phyloP scores from a whole-genome alignment of 306 rosid genomes.

The Begonia masoniana region DNA sequence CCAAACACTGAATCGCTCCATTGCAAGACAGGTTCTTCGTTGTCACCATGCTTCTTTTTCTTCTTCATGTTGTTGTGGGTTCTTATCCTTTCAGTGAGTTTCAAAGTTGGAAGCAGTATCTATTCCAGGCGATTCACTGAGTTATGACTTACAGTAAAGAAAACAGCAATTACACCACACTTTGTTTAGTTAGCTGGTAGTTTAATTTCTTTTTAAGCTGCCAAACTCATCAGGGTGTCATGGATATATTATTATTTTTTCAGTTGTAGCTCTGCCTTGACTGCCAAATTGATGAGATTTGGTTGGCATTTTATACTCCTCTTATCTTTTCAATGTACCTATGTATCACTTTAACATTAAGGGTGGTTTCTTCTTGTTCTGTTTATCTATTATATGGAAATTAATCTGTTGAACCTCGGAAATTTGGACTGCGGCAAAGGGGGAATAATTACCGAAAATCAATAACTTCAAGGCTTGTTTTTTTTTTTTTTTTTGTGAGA shows the following conservation, averaged over 20 bases:
- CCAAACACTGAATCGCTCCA: conserved; percentile 27
- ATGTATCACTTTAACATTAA: no score
- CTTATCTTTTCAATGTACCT: no score
- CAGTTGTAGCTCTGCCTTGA: no score
- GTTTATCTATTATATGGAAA: no score
- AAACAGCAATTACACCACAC: neutral
- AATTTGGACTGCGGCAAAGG: no score
- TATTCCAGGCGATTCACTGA: conserved; percentile 21
- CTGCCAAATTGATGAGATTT: no score
- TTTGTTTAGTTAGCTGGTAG: conserved; percentile 8
- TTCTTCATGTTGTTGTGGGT: conserved; percentile 52
- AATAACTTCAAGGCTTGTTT: no score
- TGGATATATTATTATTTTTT: conserved; percentile 2
- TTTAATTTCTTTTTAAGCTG: conserved; percentile 15
- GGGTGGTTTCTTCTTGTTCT: no score
- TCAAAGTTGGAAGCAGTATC: conserved; percentile 55
- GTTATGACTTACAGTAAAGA: neutral
- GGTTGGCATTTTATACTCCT: no score
- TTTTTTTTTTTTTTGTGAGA: no score
- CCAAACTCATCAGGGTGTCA: conserved; percentile 13
- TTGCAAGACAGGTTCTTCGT: conserved; percentile 43
- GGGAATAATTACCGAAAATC: no score
- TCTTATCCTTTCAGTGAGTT: conserved; percentile 51
- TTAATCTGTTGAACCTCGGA: no score
- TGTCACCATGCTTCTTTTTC: conserved; percentile 52